Evolutionary conservation across 208 protist genomes (phyloP).

Genomic region (Tritrichomonas foetus): DNA sequence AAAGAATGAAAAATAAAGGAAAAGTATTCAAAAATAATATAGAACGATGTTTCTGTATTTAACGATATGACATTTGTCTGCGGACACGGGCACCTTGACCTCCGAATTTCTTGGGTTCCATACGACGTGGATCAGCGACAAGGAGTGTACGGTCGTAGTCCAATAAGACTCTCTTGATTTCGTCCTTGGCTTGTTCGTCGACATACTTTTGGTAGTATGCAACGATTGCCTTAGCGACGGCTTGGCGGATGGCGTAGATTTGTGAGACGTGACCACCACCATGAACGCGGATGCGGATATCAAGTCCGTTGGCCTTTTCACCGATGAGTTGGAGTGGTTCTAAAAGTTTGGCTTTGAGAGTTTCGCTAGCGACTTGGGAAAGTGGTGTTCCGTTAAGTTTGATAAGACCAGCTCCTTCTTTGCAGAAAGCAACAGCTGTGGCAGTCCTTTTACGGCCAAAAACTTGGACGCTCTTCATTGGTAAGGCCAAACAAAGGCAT

Average conservation of each 20-base stretch:
- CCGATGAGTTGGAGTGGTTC: slow-evolving; percentile 91
- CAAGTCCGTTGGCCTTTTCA: slow-evolving; percentile 73
- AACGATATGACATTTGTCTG: slow-evolving; percentile 99
- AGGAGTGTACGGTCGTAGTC: slow-evolving; percentile 94
- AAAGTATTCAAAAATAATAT: no score
- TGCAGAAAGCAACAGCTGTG: no score
- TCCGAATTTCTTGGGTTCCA: slow-evolving; percentile 99
- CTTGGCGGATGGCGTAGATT: slow-evolving; percentile 96
- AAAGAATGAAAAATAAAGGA: no score
- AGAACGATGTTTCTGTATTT: no score
- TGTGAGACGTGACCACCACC: slow-evolving; percentile 95
- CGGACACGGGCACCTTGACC: slow-evolving; percentile 94
- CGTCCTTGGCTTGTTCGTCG: slow-evolving; percentile 82
- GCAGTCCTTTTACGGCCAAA: slow-evolving; percentile 88
- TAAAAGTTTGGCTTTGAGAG: slow-evolving; percentile 89
- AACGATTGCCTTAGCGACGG: slow-evolving; percentile 94
- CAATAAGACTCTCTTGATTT: slow-evolving; percentile 92
- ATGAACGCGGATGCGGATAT: slow-evolving; percentile 83
- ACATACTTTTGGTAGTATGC: slow-evolving; percentile 98
- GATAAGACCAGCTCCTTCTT: slow-evolving; percentile 89
- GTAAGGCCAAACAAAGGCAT: no score
- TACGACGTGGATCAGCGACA: no score
- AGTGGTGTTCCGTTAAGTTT: slow-evolving; percentile 95
- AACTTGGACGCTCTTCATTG: slow-evolving; percentile 53
- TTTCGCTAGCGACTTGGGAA: slow-evolving; percentile 88